Conservation (phyloP, 495 filamentous ascomycete species). For the Penicillium canariense region DNA sequence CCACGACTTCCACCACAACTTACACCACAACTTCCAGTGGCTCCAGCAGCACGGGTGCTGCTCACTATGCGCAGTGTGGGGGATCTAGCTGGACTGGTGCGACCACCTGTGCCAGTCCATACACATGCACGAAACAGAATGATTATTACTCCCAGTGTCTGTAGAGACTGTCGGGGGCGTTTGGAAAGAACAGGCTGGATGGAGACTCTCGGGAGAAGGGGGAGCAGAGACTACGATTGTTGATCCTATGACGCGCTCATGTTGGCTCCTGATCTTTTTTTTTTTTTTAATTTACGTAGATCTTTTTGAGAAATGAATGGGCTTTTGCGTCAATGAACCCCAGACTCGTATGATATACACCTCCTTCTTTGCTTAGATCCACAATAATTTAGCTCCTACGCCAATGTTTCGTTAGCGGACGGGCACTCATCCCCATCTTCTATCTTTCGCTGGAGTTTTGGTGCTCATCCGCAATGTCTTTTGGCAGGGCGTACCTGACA, state of each 20-base stretch:
- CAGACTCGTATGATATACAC: not conserved
- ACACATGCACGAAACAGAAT: slow-evolving; percentile 37
- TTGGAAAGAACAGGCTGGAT: not conserved
- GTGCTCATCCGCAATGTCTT: too few relatives aligned
- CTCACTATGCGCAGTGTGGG: slow-evolving; percentile 50
- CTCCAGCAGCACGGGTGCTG: slow-evolving; percentile 23
- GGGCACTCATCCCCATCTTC: too few relatives aligned
- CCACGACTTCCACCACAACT: slow-evolving; percentile 20
- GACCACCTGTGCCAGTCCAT: slow-evolving; percentile 43
- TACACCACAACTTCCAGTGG: slow-evolving; percentile 28
- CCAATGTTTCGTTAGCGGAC: too few relatives aligned
- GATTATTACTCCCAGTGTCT: slow-evolving; percentile 49
- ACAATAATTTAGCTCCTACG: not conserved
- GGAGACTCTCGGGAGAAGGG: not conserved
- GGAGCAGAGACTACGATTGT: not conserved
- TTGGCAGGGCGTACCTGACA: too few relatives aligned
- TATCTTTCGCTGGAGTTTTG: too few relatives aligned
- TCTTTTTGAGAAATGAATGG: not conserved
- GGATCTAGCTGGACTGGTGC: slow-evolving; percentile 47
- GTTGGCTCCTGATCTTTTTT: not conserved
- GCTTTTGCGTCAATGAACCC: not conserved
- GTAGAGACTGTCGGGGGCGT: slow-evolving; percentile 13
- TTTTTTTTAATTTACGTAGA: not conserved
- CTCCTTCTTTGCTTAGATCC: not conserved
- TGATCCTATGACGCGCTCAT: not conserved